A percentile compares a stretch with the other conserved stretches of the same genome.
Evolutionary conservation across 768 basidiomycete genomes (phyloP).

Genomic region (Suillus placidus): DNA sequence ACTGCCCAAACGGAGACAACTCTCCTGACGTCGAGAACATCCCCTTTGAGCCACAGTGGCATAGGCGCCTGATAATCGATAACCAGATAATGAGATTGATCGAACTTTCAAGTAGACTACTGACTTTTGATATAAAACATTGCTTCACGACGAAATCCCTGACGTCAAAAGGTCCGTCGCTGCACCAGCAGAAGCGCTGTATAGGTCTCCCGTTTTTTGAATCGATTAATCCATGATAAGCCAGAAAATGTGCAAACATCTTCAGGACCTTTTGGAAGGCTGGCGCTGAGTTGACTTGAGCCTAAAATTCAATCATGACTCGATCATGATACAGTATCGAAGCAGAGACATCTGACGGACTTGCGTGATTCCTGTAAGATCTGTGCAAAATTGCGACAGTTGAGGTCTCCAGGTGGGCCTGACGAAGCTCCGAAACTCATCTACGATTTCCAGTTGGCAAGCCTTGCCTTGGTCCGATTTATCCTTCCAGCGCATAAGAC

Average conservation of each 20-base stretch:
- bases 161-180: constrained; percentile 82
- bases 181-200: constrained; percentile 78
- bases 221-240: constrained; percentile 70
- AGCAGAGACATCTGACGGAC: constrained; percentile 46
- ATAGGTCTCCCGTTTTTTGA: constrained; percentile 55
- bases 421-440: constrained; percentile 88
- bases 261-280: constrained; percentile 70
- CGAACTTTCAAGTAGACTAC: constrained; percentile 23
- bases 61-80: constrained; percentile 52
- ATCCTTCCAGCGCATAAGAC: constrained; percentile 82
- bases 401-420: constrained; percentile 83
- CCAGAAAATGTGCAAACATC: constrained; percentile 67
- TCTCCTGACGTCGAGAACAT: constrained; percentile 75
- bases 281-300: constrained; percentile 79
- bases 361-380: constrained; percentile 91
- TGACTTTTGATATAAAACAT: constrained; percentile 81
- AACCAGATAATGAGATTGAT: not conserved
- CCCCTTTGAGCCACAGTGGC: constrained; percentile 73
- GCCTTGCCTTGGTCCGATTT: constrained; percentile 51
- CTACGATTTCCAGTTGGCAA: constrained; percentile 64
- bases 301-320: constrained; percentile 45
- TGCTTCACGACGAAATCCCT: constrained; percentile 88
- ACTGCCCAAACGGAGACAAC: constrained; percentile 51
- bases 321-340: constrained; percentile 11
- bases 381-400: constrained; percentile 82